Base-by-base conservation (phyloP, 1,284 basidiomycete species). In the Ceratobasidium sp. region DNA sequence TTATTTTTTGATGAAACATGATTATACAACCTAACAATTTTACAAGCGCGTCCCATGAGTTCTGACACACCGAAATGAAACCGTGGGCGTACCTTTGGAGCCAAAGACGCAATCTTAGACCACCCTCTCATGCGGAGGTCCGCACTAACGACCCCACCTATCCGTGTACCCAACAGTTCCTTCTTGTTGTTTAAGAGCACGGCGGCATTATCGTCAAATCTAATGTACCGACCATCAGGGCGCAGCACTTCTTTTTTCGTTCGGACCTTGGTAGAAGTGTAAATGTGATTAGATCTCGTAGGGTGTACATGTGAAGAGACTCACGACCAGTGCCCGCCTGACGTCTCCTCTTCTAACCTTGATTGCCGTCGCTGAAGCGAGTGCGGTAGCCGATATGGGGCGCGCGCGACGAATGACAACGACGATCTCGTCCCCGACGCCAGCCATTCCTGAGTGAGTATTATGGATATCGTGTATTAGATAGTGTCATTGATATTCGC, bases 121-220 rank as follows among this genome's bases (percentile, higher is more conserved):
- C 97, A 99, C 0, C 96, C 96, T 81, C 93, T 95, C 84, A 93
- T 89, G 78, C 96, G 88, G 80, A 99, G 83, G 81, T 98, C 97
- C 3, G 93, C 92, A 76, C 94, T 96, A 22, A 99, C 97, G 50
- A 97, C 92, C 0, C 97, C 96, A 80, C 93, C 93, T 77, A 99
- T 95, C 79, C 97, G 90, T 75, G 97, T 98, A 7, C 96, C 97
- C 76, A 99, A 82, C 91, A 99, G 96, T 84, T 99, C 97, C 79
- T 93, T 90, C 85, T 98, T 99, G 86, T 95, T 95, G 84, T 99
- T 99, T 76, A 99, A 84, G 36, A 99, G 85, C 0, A 99, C 96
- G 44, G 92, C 97, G 0, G 98, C 98, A 81, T 99, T 99, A 87
- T 99, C 98, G 84, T 99, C 98, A 84, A 99, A 99, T 64, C 95